phyloP scores from a whole-genome alignment of 1,139 yeast species.

The Yamadazyma epiphylla region DNA sequence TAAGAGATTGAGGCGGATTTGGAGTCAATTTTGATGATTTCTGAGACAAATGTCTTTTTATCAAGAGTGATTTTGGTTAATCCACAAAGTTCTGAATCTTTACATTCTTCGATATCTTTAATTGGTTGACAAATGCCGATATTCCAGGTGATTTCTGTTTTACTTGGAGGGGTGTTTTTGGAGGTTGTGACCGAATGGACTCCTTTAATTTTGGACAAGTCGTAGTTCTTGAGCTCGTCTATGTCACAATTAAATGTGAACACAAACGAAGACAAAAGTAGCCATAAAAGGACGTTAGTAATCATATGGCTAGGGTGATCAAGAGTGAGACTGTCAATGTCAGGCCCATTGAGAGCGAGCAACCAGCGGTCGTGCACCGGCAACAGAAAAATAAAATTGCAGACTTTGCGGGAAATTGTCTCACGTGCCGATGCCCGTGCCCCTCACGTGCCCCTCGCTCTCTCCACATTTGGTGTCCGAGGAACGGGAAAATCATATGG shows the following conservation, averaged over 20 bases:
- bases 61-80: slow-evolving; percentile 50
- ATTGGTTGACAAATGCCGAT: slow-evolving; percentile 64
- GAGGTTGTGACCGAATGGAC: slow-evolving; percentile 33
- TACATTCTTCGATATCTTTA: slow-evolving; percentile 45
- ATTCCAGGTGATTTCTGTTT: slow-evolving; percentile 60
- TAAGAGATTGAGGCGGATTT: slow-evolving; percentile 27
- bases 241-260: slow-evolving; percentile 40
- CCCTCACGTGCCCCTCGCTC: not conserved
- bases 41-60: slow-evolving; percentile 38
- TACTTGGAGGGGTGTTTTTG: slow-evolving; percentile 74
- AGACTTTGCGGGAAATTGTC: not conserved
- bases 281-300: no score
- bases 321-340: no score
- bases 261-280: no score
- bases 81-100: slow-evolving; percentile 69
- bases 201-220: slow-evolving; percentile 49
- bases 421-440: not conserved
- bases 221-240: slow-evolving; percentile 34
- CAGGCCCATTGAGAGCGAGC: no score
- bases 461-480: slow-evolving; percentile 3
- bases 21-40: slow-evolving; percentile 49
- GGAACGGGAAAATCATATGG: slow-evolving; percentile 2
- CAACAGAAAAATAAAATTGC: not conserved
- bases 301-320: no score
- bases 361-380: no score